These are phyloP conservation scores for Ceratobasidium sp. DNA, from an alignment of 1,284 basidiomycete species.

Conservation along the genomic window DNA sequence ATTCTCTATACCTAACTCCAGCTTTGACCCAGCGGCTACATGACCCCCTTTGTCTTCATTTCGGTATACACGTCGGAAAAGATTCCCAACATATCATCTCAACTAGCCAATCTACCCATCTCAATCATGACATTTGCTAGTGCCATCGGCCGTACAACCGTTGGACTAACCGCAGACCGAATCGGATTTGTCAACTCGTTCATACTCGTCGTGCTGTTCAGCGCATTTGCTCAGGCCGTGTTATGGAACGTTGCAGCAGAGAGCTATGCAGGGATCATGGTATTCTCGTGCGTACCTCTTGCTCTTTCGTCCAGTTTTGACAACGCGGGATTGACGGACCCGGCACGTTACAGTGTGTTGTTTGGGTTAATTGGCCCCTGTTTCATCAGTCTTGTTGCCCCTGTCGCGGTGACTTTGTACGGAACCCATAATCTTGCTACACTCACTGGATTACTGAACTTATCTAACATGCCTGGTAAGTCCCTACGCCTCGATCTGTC, in stretches of 20 bases:
- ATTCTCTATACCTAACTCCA: conserved; percentile 10
- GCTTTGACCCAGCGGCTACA: conserved; percentile 5
- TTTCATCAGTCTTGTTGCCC: conserved; percentile 52
- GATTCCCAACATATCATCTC: conserved; percentile 45
- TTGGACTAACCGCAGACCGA: conserved; percentile 50
- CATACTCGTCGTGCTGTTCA: conserved; percentile 50
- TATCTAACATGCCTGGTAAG: conserved; percentile 51
- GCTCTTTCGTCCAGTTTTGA: neutral
- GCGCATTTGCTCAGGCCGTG: conserved; percentile 51
- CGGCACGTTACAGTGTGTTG: conserved; percentile 2
- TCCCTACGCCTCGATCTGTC: neutral
- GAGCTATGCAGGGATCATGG: conserved; percentile 49
- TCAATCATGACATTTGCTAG: conserved; percentile 50
- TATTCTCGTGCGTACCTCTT: conserved; percentile 48
- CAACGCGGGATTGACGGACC: neutral
- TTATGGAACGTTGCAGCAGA: conserved; percentile 52
- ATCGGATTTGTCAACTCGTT: conserved; percentile 52
- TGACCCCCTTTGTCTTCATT: conserved; percentile 51
- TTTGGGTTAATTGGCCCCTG: conserved; percentile 50
- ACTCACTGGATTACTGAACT: conserved; percentile 49
- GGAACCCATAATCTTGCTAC: conserved; percentile 51
- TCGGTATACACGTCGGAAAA: conserved; percentile 49
- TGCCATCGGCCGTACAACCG: conserved; percentile 49
- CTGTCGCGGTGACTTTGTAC: conserved; percentile 51
- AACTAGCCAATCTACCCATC: conserved; percentile 50